Evolutionary conservation across 177 flowering plant species (phyloP).

Genomic region (Vitis hybrid): DNA sequence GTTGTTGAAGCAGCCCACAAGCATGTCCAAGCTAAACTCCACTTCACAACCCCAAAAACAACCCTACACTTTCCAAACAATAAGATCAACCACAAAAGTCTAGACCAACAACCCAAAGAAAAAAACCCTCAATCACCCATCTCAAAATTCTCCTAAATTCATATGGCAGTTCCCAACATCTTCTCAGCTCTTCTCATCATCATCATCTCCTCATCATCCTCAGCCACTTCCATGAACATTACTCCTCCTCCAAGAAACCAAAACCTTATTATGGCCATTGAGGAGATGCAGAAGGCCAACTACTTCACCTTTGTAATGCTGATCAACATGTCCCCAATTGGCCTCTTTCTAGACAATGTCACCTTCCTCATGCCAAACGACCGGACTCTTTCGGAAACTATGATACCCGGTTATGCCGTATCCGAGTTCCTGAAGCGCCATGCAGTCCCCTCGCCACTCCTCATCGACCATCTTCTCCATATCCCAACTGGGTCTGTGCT

Average conservation of each 20-base stretch:
- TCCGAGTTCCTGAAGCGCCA: constrained; percentile 61
- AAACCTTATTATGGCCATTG: constrained; percentile 43
- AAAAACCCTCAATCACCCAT: no score
- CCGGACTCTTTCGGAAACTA: constrained; percentile 33
- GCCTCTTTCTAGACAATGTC: constrained; percentile 38
- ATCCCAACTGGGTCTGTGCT: constrained; percentile 64
- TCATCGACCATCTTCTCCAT: constrained; percentile 46
- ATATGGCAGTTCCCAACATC: background rate
- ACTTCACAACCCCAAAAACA: no score
- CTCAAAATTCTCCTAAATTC: background rate
- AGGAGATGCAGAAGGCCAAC: constrained; percentile 72
- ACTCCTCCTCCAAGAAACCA: constrained; percentile 8
- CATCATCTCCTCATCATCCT: constrained; percentile 15
- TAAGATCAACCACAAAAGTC: no score
- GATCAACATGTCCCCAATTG: constrained; percentile 54
- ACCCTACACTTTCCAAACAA: no score
- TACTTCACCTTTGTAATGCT: constrained; percentile 78
- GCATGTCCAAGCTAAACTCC: constrained; percentile 36
- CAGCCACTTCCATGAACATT: background rate
- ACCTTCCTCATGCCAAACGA: constrained; percentile 91
- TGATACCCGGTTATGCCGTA: constrained; percentile 26
- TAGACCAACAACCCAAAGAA: no score
- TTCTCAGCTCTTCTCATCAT: constrained; percentile 20
- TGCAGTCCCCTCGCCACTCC: constrained; percentile 68
- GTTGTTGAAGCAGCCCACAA: constrained; percentile 1